Percentiles rank a stretch among this genome's conserved stretches.
Conservation (phyloP, 306 rosid species). For the Mimosa pudica region DNA sequence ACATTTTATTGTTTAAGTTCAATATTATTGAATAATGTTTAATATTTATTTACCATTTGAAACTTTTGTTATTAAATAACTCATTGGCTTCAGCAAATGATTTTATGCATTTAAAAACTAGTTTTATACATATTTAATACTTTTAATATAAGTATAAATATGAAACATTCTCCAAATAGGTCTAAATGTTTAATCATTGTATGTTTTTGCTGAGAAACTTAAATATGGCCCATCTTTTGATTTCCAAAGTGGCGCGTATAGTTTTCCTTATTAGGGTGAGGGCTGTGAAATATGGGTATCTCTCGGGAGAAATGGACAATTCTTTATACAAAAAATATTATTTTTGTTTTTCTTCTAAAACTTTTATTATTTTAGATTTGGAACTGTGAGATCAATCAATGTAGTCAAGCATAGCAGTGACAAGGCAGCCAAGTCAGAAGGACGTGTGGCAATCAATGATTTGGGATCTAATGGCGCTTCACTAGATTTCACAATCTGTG, state of each 20-base stretch:
- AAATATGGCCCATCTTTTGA: neutral
- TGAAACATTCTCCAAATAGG: neutral
- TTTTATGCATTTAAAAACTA: neutral
- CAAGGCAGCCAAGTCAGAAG: conserved; percentile 36
- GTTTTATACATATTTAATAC: neutral
- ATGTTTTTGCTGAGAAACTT: neutral
- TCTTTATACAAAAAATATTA: neutral
- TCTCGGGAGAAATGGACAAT: neutral
- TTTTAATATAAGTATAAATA: neutral
- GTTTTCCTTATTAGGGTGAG: neutral
- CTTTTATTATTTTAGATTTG: conserved; percentile 66
- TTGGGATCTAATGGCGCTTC: conserved; percentile 37
- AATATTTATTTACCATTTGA: neutral
- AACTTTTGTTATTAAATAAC: neutral
- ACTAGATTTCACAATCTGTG: neutral
- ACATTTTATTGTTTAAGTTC: neutral
- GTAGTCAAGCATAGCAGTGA: conserved; percentile 52
- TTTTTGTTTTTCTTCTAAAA: conserved; percentile 14
- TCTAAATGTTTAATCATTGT: neutral
- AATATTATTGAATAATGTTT: neutral
- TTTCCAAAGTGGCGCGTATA: neutral
- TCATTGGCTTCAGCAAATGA: neutral
- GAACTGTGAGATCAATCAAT: conserved; percentile 72
- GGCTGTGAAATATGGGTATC: neutral
- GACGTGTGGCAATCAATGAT: conserved; percentile 34